Evolutionary conservation across 2,329 filamentous ascomycete genomes (phyloP), one percentile per base, ranked within the genome.

Genomic region (Fusarium sacchari): DNA sequence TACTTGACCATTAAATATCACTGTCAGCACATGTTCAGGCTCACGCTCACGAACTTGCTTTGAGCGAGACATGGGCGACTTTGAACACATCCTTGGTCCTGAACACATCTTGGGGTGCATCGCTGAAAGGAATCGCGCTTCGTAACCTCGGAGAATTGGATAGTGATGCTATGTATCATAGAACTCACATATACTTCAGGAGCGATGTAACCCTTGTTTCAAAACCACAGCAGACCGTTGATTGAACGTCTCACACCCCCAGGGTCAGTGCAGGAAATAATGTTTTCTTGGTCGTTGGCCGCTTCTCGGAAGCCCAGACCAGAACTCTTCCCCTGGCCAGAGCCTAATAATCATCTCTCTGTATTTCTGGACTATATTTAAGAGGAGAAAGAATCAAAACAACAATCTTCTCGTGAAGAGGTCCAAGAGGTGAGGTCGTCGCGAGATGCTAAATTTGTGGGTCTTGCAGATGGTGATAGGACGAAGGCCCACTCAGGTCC

Each of bases 361-460:
- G 12, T 32, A 32, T 12, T n/a, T 6, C 1, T 17, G 6, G 4
- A 12, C 0, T 4, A 3, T 17, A 8, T 3, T 15, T 3, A 2
- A 15, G 6, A 9, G 17, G 4, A 4, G 17, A 32, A 32, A 9
- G 5, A n/a, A 9, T 13, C 4, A 7, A 10, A 32, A 8, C 2
- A 17, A 6, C 0, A 49, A n/a, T 49, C 7, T 32, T n/a, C 7
- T 32, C 7, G 10, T n/a, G 3, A 3, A 13, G 20, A 32, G 28
- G 28, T 49, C 22, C 5, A 32, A 43, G 28, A 30, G 22, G 22
- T 49, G 46, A 18, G 22, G 46, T 49, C 32, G 20, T 49, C 28
- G 28, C n/a, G 28, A 32, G 28, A 49, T n/a, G 22, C 10, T n/a
- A 49, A 3, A 49, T 49, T 49, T 49, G 9, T 32, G 46, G 46